Percentiles rank a stretch among this genome's conserved stretches.
These are phyloP conservation scores for Galerina marginata DNA, from an alignment of 768 basidiomycete genomes.

Conservation along the genomic window DNA sequence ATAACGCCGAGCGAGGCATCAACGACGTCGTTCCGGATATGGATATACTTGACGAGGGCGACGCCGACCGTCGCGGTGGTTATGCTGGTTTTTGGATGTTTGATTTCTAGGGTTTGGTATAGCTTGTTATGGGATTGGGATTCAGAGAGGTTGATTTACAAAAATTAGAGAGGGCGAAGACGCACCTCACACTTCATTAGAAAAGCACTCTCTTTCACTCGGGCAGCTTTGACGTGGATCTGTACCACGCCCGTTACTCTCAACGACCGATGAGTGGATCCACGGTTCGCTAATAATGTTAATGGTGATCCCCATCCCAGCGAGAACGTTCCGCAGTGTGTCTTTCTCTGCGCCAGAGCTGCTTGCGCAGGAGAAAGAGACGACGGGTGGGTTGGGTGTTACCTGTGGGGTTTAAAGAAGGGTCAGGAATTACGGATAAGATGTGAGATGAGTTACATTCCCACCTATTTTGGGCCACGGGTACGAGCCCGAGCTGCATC, in stretches of 20 bases:
- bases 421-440: neutral
- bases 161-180: too few species aligned
- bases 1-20: neutral
- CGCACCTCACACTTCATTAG: conserved; percentile 63
- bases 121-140: conserved; percentile 39
- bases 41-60: conserved; percentile 60
- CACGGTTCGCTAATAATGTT: conserved; percentile 80
- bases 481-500: too few species aligned
- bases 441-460: neutral
- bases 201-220: conserved; percentile 69
- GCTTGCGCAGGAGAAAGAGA: conserved; percentile 55
- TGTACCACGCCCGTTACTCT: conserved; percentile 24
- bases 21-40: conserved; percentile 61
- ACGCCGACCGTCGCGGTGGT: conserved; percentile 50
- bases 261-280: conserved; percentile 34
- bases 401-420: conserved; percentile 42
- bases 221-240: conserved; percentile 53
- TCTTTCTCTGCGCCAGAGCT: conserved; percentile 49
- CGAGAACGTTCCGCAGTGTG: conserved; percentile 66
- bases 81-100: conserved; percentile 37
- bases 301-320: conserved; percentile 70
- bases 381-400: conserved; percentile 61
- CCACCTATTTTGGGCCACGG: too few species aligned
- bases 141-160: too few species aligned
- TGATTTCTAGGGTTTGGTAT: conserved; percentile 47